A percentile compares a stretch with the other conserved stretches of the same genome.
These are phyloP conservation scores for Hortiboletus rubellus DNA, from an alignment of 1,284 basidiomycete species.

Conservation along the genomic window DNA sequence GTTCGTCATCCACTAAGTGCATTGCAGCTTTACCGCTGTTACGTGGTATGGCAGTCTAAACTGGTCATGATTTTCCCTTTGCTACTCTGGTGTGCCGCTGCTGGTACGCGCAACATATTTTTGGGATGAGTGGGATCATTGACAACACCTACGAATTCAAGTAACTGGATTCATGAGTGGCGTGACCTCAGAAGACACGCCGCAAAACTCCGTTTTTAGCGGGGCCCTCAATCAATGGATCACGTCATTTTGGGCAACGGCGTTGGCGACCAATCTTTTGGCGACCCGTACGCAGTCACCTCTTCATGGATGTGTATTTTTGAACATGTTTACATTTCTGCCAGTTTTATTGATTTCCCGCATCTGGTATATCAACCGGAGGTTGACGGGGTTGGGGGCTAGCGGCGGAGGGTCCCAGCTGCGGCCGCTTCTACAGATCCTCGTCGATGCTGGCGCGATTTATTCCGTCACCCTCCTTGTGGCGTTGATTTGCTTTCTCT, in stretches of 20 bases:
- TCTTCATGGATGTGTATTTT: not conserved
- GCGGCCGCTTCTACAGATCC: not conserved
- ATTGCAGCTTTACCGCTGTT: constrained; percentile 5
- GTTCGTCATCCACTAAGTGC: not conserved
- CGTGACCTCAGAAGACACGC: not conserved
- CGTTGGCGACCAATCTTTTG: not conserved
- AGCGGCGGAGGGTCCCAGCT: not conserved
- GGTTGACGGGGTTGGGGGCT: not conserved
- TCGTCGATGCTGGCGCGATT: constrained; percentile 1
- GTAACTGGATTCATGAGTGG: not conserved
- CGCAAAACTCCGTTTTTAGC: not conserved
- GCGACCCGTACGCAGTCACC: not conserved
- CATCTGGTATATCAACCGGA: not conserved
- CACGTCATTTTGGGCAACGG: not conserved
- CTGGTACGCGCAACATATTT: not conserved
- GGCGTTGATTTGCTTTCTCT: not conserved
- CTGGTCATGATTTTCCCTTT: not conserved
- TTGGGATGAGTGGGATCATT: constrained; percentile 1
- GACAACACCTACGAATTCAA: not conserved
- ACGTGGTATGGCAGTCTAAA: not conserved
- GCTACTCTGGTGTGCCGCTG: not conserved
- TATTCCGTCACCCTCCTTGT: constrained; percentile 1
- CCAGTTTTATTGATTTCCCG: not conserved
- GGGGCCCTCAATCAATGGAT: not conserved
- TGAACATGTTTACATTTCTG: not conserved